These are phyloP conservation scores for Apiospora kogelbergensis DNA, from an alignment of 2,329 filamentous ascomycete species.

Conservation along the genomic window DNA sequence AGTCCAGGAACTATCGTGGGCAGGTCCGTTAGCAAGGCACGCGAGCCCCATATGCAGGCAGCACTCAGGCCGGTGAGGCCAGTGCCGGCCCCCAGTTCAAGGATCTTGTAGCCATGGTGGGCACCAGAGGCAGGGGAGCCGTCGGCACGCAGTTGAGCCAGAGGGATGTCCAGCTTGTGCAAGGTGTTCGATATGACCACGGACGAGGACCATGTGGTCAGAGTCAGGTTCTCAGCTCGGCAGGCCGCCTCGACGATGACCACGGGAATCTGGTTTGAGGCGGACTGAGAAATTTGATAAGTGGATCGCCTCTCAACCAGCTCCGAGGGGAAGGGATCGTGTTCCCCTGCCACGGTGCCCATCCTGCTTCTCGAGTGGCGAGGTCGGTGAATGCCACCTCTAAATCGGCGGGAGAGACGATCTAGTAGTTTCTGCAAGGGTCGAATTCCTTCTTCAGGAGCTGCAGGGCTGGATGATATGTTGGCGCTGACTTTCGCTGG, in stretches of 20 bases:
- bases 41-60: slow-evolving; percentile 8
- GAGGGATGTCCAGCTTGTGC: slow-evolving; percentile 7
- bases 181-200: slow-evolving; percentile 10
- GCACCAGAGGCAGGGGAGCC: not conserved
- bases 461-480: not conserved
- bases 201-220: slow-evolving; percentile 10
- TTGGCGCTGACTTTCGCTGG: not conserved
- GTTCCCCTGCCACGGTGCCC: not conserved
- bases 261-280: slow-evolving; percentile 8
- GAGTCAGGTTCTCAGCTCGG: slow-evolving; percentile 9
- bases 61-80: slow-evolving; percentile 9
- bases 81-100: slow-evolving; percentile 6
- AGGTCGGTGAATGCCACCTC: not conserved
- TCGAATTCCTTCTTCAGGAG: not conserved
- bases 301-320: slow-evolving; percentile 4
- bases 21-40: slow-evolving; percentile 9
- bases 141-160: not conserved
- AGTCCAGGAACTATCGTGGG: slow-evolving; percentile 10
- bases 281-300: slow-evolving; percentile 3
- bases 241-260: slow-evolving; percentile 9
- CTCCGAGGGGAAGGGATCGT: not conserved
- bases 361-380: not conserved
- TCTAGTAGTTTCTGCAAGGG: not conserved
- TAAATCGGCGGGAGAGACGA: not conserved
- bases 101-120: slow-evolving; percentile 9